A percentile compares a stretch with the other conserved stretches of the same genome.
phyloP scores from a whole-genome alignment of 805 yeast genomes.

The Saccharomyces jurei region DNA sequence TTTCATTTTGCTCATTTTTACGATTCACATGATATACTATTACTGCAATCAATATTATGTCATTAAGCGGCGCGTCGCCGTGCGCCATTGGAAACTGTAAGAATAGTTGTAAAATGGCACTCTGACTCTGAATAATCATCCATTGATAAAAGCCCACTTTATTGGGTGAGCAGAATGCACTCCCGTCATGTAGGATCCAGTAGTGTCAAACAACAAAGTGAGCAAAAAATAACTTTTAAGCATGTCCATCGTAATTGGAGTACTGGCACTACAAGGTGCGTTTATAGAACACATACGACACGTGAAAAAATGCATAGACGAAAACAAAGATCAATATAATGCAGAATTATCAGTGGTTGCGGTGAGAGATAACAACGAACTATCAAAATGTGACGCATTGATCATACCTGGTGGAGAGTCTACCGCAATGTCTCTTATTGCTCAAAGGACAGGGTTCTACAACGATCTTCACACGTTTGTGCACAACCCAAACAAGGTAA shows the following conservation, averaged over 20 bases:
- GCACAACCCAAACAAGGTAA: constrained; percentile 40
- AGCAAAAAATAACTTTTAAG: not conserved
- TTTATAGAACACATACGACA: constrained; percentile 58
- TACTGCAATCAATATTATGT: not conserved
- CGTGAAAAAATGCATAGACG: constrained; percentile 32
- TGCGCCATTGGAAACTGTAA: not conserved
- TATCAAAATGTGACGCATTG: constrained; percentile 46
- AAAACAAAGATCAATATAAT: constrained; percentile 23
- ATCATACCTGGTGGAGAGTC: constrained; percentile 68
- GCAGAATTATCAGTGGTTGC: constrained; percentile 30
- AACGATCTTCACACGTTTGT: constrained; percentile 47
- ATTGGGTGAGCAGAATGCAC: not conserved
- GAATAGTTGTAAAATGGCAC: not conserved
- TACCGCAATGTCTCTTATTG: constrained; percentile 60
- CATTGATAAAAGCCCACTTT: not conserved
- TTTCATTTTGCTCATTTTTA: not conserved
- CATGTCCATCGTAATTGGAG: constrained; percentile 42
- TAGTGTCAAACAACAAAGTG: not conserved
- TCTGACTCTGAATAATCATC: not conserved
- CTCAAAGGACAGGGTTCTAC: constrained; percentile 54
- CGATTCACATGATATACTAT: too few relatives aligned
- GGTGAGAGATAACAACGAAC: constrained; percentile 46
- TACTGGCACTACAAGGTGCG: constrained; percentile 74
- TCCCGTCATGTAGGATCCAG: not conserved
- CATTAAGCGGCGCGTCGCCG: not conserved